Evolutionary conservation across 192 early-diverging fungal genomes (phyloP).

Genomic region (Coemansia javaensis): DNA sequence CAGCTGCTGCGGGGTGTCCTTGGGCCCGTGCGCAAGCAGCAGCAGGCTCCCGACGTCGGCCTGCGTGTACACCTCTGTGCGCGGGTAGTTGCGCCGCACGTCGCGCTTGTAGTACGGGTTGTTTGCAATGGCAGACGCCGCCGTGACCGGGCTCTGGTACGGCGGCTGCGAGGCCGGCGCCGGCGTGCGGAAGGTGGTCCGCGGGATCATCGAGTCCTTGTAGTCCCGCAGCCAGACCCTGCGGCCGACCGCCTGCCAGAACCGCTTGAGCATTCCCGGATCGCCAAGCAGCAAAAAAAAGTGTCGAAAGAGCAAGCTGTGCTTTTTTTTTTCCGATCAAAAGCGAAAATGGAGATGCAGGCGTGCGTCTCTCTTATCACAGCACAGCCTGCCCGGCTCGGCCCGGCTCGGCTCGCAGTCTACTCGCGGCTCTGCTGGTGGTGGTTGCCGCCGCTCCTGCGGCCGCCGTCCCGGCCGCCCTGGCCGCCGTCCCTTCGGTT

Average conservation of each 20-base stretch:
- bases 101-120: conserved; percentile 93
- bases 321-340: too few species aligned
- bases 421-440: background rate
- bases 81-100: conserved; percentile 85
- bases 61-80: conserved; percentile 74
- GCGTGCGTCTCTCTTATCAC: too few species aligned
- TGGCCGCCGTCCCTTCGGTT: conserved; percentile 12
- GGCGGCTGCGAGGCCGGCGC: conserved; percentile 56
- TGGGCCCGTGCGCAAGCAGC: conserved; percentile 15
- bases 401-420: too few species aligned
- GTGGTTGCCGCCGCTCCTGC: background rate
- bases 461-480: conserved; percentile 16
- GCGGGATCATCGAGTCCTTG: conserved; percentile 62
- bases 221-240: conserved; percentile 51
- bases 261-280: conserved; percentile 31
- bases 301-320: too few species aligned
- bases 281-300: too few species aligned
- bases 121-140: conserved; percentile 64
- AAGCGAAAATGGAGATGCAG: too few species aligned
- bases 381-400: too few species aligned
- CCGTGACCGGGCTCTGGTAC: conserved; percentile 53
- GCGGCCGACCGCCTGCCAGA: conserved; percentile 48
- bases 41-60: conserved; percentile 68
- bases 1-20: conserved; percentile 12
- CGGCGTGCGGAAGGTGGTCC: conserved; percentile 64